phyloP scores from a whole-genome alignment of 139 green algal species.

The Haematococcus lacustris region DNA sequence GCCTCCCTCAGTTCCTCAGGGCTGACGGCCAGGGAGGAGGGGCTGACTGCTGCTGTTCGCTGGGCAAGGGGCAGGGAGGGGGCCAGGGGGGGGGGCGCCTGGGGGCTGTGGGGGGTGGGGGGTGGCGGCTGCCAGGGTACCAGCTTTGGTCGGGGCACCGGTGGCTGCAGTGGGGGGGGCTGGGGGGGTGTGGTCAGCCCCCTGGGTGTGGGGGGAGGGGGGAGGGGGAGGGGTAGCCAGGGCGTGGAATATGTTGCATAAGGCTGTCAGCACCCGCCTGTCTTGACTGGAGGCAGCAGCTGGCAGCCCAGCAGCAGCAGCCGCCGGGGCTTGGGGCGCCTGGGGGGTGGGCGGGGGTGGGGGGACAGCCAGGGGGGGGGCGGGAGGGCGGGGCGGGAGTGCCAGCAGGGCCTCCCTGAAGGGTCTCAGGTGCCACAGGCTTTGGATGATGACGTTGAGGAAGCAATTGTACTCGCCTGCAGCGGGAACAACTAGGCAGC shows the following conservation, averaged over 20 bases:
- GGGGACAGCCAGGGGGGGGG: neutral
- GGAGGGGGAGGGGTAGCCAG: slow-evolving; percentile 25
- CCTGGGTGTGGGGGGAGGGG: too few relatives aligned
- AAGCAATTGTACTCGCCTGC: slow-evolving; percentile 83
- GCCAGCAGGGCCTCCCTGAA: slow-evolving; percentile 1
- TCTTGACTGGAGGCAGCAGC: too few relatives aligned
- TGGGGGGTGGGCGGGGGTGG: neutral
- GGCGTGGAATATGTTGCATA: slow-evolving; percentile 43
- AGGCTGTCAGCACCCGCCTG: slow-evolving; percentile 28
- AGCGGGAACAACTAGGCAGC: slow-evolving; percentile 19
- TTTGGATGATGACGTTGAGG: slow-evolving; percentile 81
- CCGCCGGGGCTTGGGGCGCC: neutral
- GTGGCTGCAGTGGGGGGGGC: too few relatives aligned
- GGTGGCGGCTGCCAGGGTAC: too few relatives aligned
- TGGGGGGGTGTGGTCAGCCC: too few relatives aligned
- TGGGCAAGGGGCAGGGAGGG: too few relatives aligned
- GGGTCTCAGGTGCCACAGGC: slow-evolving; percentile 6
- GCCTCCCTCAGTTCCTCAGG: slow-evolving; percentile 28
- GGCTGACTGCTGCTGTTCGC: slow-evolving; percentile 10
- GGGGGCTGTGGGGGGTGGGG: too few relatives aligned
- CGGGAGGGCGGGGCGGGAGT: too few relatives aligned
- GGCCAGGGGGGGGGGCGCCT: too few relatives aligned
- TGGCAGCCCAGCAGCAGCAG: too few relatives aligned
- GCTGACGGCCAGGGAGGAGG: slow-evolving; percentile 6
- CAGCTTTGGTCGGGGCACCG: too few relatives aligned